Conservation (phyloP, 805 yeast genomes). For the Saccharomycopsis schoenii region DNA sequence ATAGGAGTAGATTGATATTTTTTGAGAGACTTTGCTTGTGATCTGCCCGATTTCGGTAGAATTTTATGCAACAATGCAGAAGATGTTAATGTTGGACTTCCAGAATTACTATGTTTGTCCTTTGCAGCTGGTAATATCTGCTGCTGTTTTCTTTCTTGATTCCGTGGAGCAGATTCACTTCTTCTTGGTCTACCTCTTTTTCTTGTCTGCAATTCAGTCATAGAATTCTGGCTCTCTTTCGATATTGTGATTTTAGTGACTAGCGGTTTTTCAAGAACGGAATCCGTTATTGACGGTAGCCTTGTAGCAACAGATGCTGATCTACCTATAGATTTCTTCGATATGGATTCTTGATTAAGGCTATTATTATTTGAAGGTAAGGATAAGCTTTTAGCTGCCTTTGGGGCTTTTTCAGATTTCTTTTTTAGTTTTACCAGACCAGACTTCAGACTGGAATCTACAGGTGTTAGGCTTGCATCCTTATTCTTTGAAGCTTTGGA, state of each 20-base stretch:
- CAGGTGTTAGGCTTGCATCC: not conserved
- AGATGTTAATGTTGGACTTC: not conserved
- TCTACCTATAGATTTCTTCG: conserved; percentile 8
- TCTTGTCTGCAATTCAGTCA: conserved; percentile 9
- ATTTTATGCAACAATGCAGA: not conserved
- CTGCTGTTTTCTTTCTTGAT: not conserved
- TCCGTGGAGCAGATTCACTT: not conserved
- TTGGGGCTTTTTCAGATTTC: conserved; percentile 27
- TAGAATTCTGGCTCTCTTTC: not conserved
- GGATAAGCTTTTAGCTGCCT: conserved; percentile 24
- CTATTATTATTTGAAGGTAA: conserved; percentile 15
- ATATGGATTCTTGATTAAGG: conserved; percentile 3
- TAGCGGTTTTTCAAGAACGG: not conserved
- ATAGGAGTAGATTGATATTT: not conserved
- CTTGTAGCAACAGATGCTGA: conserved; percentile 6
- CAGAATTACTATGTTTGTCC: not conserved
- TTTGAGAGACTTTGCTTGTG: not conserved
- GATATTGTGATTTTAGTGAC: not conserved
- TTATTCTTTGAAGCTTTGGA: conserved; percentile 9
- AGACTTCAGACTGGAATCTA: conserved; percentile 21
- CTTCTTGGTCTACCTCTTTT: conserved; percentile 24
- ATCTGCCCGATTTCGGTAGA: not conserved
- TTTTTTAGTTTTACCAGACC: conserved; percentile 37
- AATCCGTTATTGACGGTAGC: conserved; percentile 11
- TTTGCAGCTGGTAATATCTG: not conserved